phyloP scores from a whole-genome alignment of 2,329 filamentous ascomycete genomes.

The Fusarium tupiense region DNA sequence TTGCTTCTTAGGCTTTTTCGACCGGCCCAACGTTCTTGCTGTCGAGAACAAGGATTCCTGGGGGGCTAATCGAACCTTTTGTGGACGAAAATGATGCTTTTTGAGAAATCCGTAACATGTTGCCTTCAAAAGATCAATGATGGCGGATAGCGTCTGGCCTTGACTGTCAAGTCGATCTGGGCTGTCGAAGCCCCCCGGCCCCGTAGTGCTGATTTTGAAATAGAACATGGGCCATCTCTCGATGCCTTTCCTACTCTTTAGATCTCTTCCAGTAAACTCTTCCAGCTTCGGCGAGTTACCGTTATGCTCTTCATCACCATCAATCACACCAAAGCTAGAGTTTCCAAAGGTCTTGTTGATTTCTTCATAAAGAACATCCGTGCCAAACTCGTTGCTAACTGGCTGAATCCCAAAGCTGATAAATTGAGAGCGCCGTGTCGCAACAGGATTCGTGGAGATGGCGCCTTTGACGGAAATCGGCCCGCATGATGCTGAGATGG shows the following conservation, averaged over 20 bases:
- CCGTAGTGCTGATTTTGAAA: conserved; percentile 67
- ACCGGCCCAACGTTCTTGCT: conserved; percentile 24
- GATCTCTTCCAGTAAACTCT: conserved; percentile 60
- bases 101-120: conserved; percentile 80
- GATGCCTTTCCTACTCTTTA: conserved; percentile 66
- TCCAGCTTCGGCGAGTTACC: conserved; percentile 51
- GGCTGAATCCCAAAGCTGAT: conserved; percentile 81
- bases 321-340: conserved; percentile 78
- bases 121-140: conserved; percentile 70
- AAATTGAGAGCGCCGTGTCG: conserved; percentile 80
- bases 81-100: conserved; percentile 74
- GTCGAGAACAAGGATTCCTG: conserved; percentile 43
- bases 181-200: conserved; percentile 47
- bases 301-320: conserved; percentile 55
- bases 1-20: conserved; percentile 26
- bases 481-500: conserved; percentile 72
- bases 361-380: conserved; percentile 77
- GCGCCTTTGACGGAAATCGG: conserved; percentile 73
- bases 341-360: conserved; percentile 80
- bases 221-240: conserved; percentile 93
- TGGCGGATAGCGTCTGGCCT: conserved; percentile 58
- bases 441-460: conserved; percentile 75
- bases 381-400: conserved; percentile 62
- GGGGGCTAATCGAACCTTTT: conserved; percentile 38
- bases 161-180: conserved; percentile 55